Evolutionary conservation across 1,284 basidiomycete species (phyloP).

Genomic region (Trichosporon ovoides): DNA sequence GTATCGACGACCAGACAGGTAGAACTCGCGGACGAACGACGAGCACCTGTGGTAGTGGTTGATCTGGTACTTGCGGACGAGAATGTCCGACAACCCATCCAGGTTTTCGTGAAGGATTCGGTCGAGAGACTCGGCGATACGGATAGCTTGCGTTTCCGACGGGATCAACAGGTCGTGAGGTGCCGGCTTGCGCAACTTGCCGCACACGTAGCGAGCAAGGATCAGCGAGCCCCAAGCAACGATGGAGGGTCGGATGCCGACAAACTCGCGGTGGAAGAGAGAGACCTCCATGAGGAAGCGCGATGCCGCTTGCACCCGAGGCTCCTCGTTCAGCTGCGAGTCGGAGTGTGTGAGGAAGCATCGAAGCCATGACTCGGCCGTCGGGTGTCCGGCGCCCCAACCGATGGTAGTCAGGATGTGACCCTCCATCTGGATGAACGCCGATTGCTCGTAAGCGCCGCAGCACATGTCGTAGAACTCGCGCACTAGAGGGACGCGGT

Average conservation of each 20-base stretch:
- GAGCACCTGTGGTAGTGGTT: slow-evolving; percentile 92
- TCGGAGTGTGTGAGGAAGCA: slow-evolving; percentile 48
- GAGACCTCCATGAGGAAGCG: slow-evolving; percentile 98
- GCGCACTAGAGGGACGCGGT: slow-evolving; percentile 89
- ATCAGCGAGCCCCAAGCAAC: slow-evolving; percentile 84
- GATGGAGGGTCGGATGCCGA: slow-evolving; percentile 75
- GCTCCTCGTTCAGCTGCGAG: slow-evolving; percentile 65
- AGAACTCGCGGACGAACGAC: slow-evolving; percentile 84
- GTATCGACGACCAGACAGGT: slow-evolving; percentile 55
- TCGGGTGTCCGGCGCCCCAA: slow-evolving; percentile 96
- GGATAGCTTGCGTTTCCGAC: slow-evolving; percentile 34
- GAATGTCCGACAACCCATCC: slow-evolving; percentile 82
- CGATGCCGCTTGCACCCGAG: slow-evolving; percentile 85
- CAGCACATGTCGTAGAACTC: slow-evolving; percentile 93
- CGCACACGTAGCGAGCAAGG: slow-evolving; percentile 79
- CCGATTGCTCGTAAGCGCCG: slow-evolving; percentile 89
- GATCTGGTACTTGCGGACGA: slow-evolving; percentile 96
- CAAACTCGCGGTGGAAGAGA: slow-evolving; percentile 92
- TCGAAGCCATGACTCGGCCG: slow-evolving; percentile 94
- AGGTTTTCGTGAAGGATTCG: slow-evolving; percentile 74
- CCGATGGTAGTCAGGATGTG: slow-evolving; percentile 94
- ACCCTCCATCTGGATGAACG: slow-evolving; percentile 93
- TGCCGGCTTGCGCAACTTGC: slow-evolving; percentile 66
- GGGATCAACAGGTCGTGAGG: slow-evolving; percentile 14
- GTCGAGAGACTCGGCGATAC: slow-evolving; percentile 72